Evolutionary conservation across 164 flowering plant species (phyloP).

Genomic region (Vitis rupestris): DNA sequence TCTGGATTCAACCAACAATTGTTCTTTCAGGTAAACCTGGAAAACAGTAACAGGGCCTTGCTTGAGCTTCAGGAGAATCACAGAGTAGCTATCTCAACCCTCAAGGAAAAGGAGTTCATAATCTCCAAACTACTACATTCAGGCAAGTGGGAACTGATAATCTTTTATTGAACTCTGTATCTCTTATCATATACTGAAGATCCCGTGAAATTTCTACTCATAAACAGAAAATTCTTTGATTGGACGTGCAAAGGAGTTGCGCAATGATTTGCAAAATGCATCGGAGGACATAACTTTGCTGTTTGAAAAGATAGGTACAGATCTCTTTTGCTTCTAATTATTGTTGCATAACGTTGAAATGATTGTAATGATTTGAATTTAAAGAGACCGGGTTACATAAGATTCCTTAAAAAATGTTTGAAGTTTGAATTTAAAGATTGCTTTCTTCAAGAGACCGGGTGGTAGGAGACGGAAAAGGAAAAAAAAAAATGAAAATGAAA

Average conservation of each 20-base stretch:
- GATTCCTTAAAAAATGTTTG: too few species aligned
- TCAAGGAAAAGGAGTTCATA: conserved; percentile 66
- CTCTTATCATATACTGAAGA: background rate
- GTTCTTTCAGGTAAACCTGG: conserved; percentile 50
- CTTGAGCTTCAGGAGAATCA: conserved; percentile 67
- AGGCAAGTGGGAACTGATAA: conserved; percentile 31
- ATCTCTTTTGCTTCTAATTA: background rate
- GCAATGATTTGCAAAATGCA: conserved; percentile 57
- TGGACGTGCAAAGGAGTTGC: conserved; percentile 66
- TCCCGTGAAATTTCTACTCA: background rate
- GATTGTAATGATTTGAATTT: too few species aligned
- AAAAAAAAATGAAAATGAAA: too few species aligned
- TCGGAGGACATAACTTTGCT: conserved; percentile 62
- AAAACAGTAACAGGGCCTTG: conserved; percentile 44
- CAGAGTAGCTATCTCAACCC: conserved; percentile 27
- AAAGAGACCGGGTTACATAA: too few species aligned
- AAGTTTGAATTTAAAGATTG: too few species aligned
- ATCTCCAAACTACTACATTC: conserved; percentile 63
- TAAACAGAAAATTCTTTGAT: conserved; percentile 62
- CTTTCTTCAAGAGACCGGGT: too few species aligned
- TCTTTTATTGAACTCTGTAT: background rate
- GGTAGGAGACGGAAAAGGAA: too few species aligned
- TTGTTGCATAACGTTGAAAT: too few species aligned
- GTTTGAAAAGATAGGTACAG: conserved; percentile 55
- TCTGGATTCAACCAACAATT: conserved; percentile 4